Conservation (phyloP, 441 rosid genomes). For the Omphalea diandra region DNA sequence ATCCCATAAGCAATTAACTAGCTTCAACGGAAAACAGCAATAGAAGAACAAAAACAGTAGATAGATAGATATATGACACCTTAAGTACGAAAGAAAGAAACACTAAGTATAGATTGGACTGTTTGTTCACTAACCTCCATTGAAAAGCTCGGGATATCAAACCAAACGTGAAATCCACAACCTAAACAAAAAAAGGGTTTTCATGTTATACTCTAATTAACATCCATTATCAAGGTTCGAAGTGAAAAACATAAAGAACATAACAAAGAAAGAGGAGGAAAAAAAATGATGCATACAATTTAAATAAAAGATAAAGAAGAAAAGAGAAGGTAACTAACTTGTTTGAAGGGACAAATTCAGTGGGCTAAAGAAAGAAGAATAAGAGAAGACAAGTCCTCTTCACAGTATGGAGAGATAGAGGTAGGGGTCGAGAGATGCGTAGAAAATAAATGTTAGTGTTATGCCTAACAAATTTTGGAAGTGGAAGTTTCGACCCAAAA, state of each 20-base stretch:
- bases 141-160: slow-evolving; percentile 27
- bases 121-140: slow-evolving; percentile 28
- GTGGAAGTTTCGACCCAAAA: too few relatives aligned
- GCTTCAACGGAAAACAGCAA: slow-evolving; percentile 17
- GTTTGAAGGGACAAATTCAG: slow-evolving; percentile 20
- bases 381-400: background rate
- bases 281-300: slow-evolving; percentile 29
- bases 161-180: slow-evolving; percentile 36
- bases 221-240: slow-evolving; percentile 24
- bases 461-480: slow-evolving; percentile 12
- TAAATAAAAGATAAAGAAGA: slow-evolving; percentile 7
- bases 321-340: slow-evolving; percentile 14
- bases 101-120: slow-evolving; percentile 18
- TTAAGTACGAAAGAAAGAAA: slow-evolving; percentile 28
- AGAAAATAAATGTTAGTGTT: slow-evolving; percentile 5
- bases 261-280: slow-evolving; percentile 10
- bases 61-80: slow-evolving; percentile 21
- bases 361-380: background rate
- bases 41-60: slow-evolving; percentile 17
- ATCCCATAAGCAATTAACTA: slow-evolving; percentile 31
- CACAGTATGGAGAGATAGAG: background rate
- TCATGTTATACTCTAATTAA: slow-evolving; percentile 34
- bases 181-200: slow-evolving; percentile 36
- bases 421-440: slow-evolving; percentile 1
- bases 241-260: slow-evolving; percentile 20